phyloP scores from a whole-genome alignment of 768 basidiomycete species.

The Tricholoma sp. region DNA sequence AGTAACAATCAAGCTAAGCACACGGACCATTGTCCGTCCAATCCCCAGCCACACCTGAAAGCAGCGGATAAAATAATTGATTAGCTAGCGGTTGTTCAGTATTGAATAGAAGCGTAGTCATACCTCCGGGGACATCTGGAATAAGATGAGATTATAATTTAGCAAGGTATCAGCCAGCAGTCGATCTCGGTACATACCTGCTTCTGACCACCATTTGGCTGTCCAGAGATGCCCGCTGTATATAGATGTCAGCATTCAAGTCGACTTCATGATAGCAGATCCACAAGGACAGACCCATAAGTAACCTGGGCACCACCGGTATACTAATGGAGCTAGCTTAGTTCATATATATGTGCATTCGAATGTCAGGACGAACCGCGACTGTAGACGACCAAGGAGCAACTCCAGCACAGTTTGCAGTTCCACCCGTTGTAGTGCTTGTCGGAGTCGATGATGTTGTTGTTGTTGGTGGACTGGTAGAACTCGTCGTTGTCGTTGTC shows the following conservation, averaged over 20 bases:
- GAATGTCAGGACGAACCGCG: slow-evolving; percentile 29
- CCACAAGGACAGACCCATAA: slow-evolving; percentile 28
- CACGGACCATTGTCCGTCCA: slow-evolving; percentile 28
- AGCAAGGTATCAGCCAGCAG: neutral
- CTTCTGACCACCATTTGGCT: slow-evolving; percentile 43
- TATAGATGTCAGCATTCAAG: neutral
- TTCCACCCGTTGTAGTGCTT: slow-evolving; percentile 6
- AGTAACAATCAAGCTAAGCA: too few species aligned
- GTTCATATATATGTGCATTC: neutral
- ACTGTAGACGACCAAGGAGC: slow-evolving; percentile 32
- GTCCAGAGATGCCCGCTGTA: slow-evolving; percentile 45
- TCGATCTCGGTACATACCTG: slow-evolving; percentile 18
- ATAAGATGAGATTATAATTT: neutral
- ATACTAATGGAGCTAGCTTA: slow-evolving; percentile 28
- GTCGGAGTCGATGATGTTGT: neutral
- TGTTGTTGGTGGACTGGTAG: slow-evolving; percentile 4
- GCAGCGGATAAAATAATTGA: too few species aligned
- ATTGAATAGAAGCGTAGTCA: neutral
- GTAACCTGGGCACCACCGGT: slow-evolving; percentile 32
- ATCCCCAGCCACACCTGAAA: slow-evolving; percentile 24
- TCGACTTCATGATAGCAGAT: neutral
- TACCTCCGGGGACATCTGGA: slow-evolving; percentile 27
- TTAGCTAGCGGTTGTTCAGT: neutral
- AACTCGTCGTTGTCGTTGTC: slow-evolving; percentile 10
- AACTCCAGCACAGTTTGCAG: slow-evolving; percentile 36